Percentiles rank a stretch among this genome's conserved stretches.
These are phyloP conservation scores for Scedosporium boydii DNA, from an alignment of 2,329 filamentous ascomycete genomes.

Conservation along the genomic window DNA sequence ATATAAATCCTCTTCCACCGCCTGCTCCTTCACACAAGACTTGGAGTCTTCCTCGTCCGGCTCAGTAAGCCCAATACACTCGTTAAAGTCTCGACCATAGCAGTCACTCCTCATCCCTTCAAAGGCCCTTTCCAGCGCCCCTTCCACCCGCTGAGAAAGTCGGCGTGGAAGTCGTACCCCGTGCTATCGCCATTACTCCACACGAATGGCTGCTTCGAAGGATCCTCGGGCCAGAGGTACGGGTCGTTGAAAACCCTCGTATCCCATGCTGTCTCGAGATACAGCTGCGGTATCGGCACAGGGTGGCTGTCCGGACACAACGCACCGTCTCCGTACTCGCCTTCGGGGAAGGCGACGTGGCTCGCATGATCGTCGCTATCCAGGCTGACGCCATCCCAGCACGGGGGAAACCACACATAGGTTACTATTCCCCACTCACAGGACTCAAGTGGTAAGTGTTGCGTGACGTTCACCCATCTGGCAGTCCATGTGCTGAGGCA, in stretches of 20 bases:
- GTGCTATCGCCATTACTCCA: neutral
- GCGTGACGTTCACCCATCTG: neutral
- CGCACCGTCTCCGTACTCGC: neutral
- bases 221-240: conserved; percentile 3
- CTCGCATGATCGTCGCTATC: conserved; percentile 19
- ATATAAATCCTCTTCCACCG: neutral
- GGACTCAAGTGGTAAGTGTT: neutral
- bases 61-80: neutral
- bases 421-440: neutral
- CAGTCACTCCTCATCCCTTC: neutral
- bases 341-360: conserved; percentile 5
- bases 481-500: neutral
- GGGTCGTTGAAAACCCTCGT: conserved; percentile 6
- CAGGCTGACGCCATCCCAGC: conserved; percentile 44
- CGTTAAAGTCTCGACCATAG: neutral
- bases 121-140: neutral
- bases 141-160: neutral
- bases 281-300: conserved; percentile 7
- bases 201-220: conserved; percentile 7
- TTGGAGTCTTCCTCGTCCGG: neutral
- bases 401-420: conserved; percentile 14
- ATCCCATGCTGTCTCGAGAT: conserved; percentile 7
- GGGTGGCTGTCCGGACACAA: conserved; percentile 8
- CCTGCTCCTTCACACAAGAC: neutral
- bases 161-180: neutral